Evolutionary conservation across 2,329 filamentous ascomycete species (phyloP).

Genomic region (Trichoderma atroviride): DNA sequence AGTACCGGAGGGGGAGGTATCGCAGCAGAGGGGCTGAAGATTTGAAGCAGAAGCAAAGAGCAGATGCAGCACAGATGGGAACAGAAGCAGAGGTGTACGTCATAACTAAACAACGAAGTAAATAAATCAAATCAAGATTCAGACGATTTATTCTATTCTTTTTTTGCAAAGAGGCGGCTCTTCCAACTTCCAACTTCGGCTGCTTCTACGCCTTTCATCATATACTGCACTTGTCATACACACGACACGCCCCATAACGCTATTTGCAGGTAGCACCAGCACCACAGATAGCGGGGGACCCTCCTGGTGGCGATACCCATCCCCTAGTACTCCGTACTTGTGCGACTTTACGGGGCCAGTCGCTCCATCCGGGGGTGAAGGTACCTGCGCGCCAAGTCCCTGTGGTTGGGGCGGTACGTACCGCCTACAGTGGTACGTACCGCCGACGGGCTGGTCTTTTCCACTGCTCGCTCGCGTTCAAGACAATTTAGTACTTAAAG

Average conservation of each 20-base stretch:
- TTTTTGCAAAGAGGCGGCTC: too few relatives aligned
- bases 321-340: constrained; percentile 21
- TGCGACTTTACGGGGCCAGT: constrained; percentile 6
- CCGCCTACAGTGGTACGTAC: neutral
- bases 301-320: constrained; percentile 20
- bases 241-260: neutral
- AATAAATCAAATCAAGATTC: neutral
- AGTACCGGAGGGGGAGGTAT: constrained; percentile 10
- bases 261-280: neutral
- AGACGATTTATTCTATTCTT: neutral
- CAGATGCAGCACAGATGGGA: neutral
- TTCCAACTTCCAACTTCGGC: neutral
- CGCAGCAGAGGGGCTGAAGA: neutral
- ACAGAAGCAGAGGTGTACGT: neutral
- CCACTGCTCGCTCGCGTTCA: neutral
- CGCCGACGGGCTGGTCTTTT: neutral
- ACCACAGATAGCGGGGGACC: neutral
- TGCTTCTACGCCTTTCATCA: neutral
- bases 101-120: neutral
- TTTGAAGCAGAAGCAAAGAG: neutral
- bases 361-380: constrained; percentile 7
- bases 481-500: constrained; percentile 11
- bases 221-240: neutral
- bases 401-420: neutral
- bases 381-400: neutral